These are phyloP conservation scores for Phytopythium ostracodes DNA, from an alignment of 352 stramenopile species.

Conservation along the genomic window DNA sequence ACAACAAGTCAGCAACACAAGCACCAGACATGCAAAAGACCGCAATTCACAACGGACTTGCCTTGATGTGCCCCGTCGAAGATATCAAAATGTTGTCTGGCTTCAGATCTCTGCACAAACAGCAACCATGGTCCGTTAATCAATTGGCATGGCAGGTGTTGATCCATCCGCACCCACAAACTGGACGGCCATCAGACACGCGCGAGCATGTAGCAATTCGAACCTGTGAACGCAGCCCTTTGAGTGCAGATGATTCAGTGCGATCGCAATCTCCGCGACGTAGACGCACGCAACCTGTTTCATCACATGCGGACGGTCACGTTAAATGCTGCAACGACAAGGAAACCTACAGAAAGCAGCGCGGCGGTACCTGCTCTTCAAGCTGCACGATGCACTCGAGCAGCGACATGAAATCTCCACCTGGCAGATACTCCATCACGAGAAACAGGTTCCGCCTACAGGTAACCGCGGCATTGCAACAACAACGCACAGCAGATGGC, in stretches of 20 bases:
- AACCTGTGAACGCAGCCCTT: constrained; percentile 85
- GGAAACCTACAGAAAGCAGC: neutral
- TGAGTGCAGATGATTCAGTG: constrained; percentile 81
- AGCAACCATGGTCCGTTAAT: neutral
- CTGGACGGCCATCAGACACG: neutral
- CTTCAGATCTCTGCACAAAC: constrained; percentile 73
- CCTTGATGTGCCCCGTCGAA: constrained; percentile 85
- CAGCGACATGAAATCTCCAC: constrained; percentile 89
- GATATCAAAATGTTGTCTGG: constrained; percentile 90
- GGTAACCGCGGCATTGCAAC: neutral
- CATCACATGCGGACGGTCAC: constrained; percentile 3
- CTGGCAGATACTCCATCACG: constrained; percentile 90
- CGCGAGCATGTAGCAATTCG: neutral
- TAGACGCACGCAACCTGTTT: constrained; percentile 79
- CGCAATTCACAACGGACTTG: constrained; percentile 10
- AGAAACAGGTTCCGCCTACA: constrained; percentile 79
- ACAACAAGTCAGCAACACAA: neutral
- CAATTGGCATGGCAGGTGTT: neutral
- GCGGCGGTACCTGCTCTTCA: constrained; percentile 64
- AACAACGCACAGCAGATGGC: neutral
- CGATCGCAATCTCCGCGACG: constrained; percentile 84
- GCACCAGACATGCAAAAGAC: neutral
- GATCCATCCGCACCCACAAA: neutral
- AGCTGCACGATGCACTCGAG: constrained; percentile 86
- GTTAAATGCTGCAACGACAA: neutral